Evolutionary conservation across 1,284 basidiomycete species (phyloP).

Genomic region (Cryptococcus sp.): DNA sequence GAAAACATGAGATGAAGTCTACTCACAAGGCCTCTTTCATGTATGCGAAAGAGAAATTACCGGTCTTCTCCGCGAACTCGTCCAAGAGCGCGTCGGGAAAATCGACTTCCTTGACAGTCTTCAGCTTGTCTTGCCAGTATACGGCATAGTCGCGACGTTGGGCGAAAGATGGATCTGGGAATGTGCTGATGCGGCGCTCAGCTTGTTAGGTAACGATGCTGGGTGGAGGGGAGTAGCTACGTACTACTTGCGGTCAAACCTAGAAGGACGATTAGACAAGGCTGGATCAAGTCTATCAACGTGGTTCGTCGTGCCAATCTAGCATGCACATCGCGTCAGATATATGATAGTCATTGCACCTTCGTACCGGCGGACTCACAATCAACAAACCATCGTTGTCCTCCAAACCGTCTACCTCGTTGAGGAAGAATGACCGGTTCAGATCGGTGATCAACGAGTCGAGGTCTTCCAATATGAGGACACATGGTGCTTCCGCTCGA

Average conservation of each 20-base stretch:
- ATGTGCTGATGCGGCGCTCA: conserved; percentile 38
- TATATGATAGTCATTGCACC: neutral
- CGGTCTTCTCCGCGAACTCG: conserved; percentile 63
- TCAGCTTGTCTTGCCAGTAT: conserved; percentile 76
- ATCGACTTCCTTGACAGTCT: conserved; percentile 60
- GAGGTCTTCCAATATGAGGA: conserved; percentile 75
- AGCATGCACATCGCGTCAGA: neutral
- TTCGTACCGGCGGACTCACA: conserved; percentile 15
- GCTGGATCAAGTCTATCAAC: conserved; percentile 74
- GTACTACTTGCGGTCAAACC: conserved; percentile 81
- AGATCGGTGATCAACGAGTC: conserved; percentile 73
- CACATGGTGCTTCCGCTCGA: conserved; percentile 62
- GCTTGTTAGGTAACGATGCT: neutral
- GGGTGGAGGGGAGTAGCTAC: conserved; percentile 39
- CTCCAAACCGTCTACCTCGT: conserved; percentile 63
- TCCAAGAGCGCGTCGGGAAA: conserved; percentile 67
- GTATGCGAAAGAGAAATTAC: conserved; percentile 75
- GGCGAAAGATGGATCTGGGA: conserved; percentile 62
- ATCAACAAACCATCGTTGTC: conserved; percentile 74
- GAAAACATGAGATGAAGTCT: neutral
- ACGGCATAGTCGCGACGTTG: conserved; percentile 66
- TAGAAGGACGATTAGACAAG: conserved; percentile 70
- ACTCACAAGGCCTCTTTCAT: conserved; percentile 80
- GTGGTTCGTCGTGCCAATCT: conserved; percentile 78
- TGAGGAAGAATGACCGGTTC: conserved; percentile 81